Base-by-base conservation (phyloP, 2,329 filamentous ascomycete species). In the Coniochaeta sp. region DNA sequence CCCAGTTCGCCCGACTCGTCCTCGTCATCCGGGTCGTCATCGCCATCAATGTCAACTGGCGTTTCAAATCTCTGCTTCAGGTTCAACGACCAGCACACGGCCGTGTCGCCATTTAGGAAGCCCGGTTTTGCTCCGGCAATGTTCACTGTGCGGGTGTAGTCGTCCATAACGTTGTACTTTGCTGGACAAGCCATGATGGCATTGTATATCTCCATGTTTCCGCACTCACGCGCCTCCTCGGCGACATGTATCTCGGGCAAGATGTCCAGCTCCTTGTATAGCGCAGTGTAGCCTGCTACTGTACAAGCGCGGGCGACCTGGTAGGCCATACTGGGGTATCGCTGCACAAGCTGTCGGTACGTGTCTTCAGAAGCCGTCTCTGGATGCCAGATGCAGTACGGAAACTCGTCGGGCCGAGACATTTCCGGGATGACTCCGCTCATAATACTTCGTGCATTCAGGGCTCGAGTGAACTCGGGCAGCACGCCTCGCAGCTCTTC, bases 281-380 rank as follows among this genome's bases (percentile, higher is more conserved):
- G 64, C 31, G 66, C 64, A 9, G 50, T 31, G 55, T 76, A 77
- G 3, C 73, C 73, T 3, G 69, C 74, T 1, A 72, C 73, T 4
- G 74, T 73, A 64, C 73, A 76, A 1, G 73, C 72, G 2, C 74
- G 68, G 22, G 67, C 72, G n/a, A 75, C 70, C 33, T 73, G 69
- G 57, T 76, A 76, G 2, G 62, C 38, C 69, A 74, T 67, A 24
- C 47, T 17, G 1, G 73, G 74, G 62, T 72, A 76, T 3, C 64
- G 64, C 12, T 55, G 28, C 11, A 63, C 70, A 19, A 77, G 61
- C 11, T 63, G 54, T 1, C 73, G 69, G 52, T 72, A 72, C 1
- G 73, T 76, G 6, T 68, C 66, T 60, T 76, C 72, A 3, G 17
- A 59, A 31, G 62, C 47, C 22, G 60, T 33, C 12, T 63, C 58